Percentiles rank a stretch among this genome's conserved stretches.
Evolutionary conservation across 106 monocot genomes (phyloP).

Genomic region (Acorus gramineus): DNA sequence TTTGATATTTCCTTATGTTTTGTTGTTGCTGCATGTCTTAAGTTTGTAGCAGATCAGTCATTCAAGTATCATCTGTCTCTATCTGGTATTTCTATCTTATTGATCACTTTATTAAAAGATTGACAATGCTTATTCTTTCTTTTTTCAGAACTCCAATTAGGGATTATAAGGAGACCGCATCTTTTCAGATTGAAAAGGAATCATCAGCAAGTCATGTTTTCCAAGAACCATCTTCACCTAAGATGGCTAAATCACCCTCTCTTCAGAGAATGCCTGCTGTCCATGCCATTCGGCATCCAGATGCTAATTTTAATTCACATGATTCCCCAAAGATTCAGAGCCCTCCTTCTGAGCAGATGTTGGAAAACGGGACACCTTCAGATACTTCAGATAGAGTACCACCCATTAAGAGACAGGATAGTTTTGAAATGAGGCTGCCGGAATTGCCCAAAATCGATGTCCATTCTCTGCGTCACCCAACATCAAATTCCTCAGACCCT

Average conservation of each 20-base stretch:
- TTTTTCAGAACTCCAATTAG: constrained; percentile 68
- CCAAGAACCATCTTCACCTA: constrained; percentile 78
- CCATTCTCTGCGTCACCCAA: constrained; percentile 43
- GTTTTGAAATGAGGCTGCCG: constrained; percentile 82
- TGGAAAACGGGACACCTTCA: constrained; percentile 46
- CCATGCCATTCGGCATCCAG: constrained; percentile 40
- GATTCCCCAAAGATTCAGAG: constrained; percentile 76
- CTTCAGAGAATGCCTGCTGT: constrained; percentile 63
- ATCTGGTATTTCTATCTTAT: neutral
- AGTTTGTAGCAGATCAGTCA: too few relatives aligned
- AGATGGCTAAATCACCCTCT: constrained; percentile 88
- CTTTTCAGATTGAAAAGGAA: constrained; percentile 73
- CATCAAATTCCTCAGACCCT: constrained; percentile 71
- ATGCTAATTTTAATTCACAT: constrained; percentile 43
- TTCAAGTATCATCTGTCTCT: too few relatives aligned
- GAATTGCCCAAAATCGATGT: constrained; percentile 92
- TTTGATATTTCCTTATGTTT: constrained; percentile 1
- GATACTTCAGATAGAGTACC: constrained; percentile 51
- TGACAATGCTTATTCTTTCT: too few relatives aligned
- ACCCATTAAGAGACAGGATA: constrained; percentile 89
- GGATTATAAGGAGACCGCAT: constrained; percentile 35
- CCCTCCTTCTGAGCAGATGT: constrained; percentile 58
- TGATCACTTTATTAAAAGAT: constrained; percentile 6
- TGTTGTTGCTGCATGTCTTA: neutral
- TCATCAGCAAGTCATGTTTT: constrained; percentile 38